Conservation (phyloP, 1,139 yeast species). For the Yamadazyma dendronema region DNA sequence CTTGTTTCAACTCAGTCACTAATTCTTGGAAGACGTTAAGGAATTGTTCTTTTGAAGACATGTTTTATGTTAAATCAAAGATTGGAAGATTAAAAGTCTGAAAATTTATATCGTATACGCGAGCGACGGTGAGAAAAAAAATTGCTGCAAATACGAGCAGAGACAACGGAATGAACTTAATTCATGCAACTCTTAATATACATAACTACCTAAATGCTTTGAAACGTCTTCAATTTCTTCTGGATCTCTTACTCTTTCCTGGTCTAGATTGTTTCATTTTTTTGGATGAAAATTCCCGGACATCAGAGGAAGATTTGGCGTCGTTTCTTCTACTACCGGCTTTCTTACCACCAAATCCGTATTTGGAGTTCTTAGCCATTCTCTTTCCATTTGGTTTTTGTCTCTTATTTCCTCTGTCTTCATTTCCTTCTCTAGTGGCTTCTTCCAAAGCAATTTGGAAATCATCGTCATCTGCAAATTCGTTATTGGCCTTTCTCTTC, state of each 20-base stretch:
- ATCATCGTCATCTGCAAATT: constrained; percentile 60
- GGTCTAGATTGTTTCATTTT: constrained; percentile 67
- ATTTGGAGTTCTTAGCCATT: constrained; percentile 63
- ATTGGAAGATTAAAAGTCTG: not conserved
- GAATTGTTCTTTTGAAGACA: constrained; percentile 36
- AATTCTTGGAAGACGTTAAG: constrained; percentile 72
- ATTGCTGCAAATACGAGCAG: too few species aligned
- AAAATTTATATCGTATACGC: too few species aligned
- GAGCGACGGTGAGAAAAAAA: too few species aligned
- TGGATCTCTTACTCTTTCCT: constrained; percentile 66
- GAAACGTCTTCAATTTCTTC: constrained; percentile 24
- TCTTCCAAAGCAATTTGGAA: constrained; percentile 85
- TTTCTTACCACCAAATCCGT: constrained; percentile 70
- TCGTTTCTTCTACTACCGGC: constrained; percentile 72
- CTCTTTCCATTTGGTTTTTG: constrained; percentile 60
- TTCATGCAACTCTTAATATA: not conserved
- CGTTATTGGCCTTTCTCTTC: constrained; percentile 80
- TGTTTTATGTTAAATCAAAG: constrained; percentile 2
- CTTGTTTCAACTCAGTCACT: constrained; percentile 70
- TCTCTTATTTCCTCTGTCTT: constrained; percentile 38
- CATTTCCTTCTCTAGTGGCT: constrained; percentile 52
- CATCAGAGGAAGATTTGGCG: constrained; percentile 69
- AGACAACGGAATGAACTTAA: too few species aligned
- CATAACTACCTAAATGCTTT: not conserved
- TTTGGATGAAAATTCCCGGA: constrained; percentile 58